Percentiles rank a stretch among this genome's conserved stretches.
phyloP scores from a whole-genome alignment of 495 filamentous ascomycete genomes.

The Neurospora sp. region DNA sequence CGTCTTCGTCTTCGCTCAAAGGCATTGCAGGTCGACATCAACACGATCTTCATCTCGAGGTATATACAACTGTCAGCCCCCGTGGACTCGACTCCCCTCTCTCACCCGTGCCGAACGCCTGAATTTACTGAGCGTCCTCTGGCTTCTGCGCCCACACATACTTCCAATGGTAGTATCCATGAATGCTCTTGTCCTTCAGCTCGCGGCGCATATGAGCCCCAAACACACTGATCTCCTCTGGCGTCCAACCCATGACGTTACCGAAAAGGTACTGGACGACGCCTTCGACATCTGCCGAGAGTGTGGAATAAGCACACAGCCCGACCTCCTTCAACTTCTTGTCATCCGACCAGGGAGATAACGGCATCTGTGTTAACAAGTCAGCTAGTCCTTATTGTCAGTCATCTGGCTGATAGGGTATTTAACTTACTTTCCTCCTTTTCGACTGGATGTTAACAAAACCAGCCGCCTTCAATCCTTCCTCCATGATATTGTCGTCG shows the following conservation, averaged over 20 bases:
- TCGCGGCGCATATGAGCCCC: constrained; percentile 9
- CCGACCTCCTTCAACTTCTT: neutral
- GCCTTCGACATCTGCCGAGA: constrained; percentile 1
- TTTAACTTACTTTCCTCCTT: neutral
- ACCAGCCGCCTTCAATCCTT: constrained; percentile 28
- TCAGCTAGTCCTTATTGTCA: neutral
- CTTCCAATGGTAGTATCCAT: constrained; percentile 10
- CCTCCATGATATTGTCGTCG: constrained; percentile 21
- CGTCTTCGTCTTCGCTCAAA: neutral
- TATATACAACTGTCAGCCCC: neutral
- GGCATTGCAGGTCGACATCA: neutral
- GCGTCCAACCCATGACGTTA: constrained; percentile 19
- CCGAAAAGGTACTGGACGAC: constrained; percentile 20
- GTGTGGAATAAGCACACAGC: neutral
- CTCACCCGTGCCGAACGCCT: neutral
- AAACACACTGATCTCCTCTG: constrained; percentile 9
- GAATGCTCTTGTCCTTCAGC: constrained; percentile 10
- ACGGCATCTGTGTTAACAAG: neutral
- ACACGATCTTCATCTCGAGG: neutral
- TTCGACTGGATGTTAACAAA: constrained; percentile 11
- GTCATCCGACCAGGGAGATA: neutral
- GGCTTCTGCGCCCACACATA: constrained; percentile 26
- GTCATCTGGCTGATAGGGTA: neutral
- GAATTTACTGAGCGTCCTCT: neutral
- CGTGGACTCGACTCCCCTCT: neutral